Percentiles rank a stretch among this genome's conserved stretches.
Evolutionary conservation across 306 rosid species (phyloP).

Genomic region (Sphenostylis stenocarpa): DNA sequence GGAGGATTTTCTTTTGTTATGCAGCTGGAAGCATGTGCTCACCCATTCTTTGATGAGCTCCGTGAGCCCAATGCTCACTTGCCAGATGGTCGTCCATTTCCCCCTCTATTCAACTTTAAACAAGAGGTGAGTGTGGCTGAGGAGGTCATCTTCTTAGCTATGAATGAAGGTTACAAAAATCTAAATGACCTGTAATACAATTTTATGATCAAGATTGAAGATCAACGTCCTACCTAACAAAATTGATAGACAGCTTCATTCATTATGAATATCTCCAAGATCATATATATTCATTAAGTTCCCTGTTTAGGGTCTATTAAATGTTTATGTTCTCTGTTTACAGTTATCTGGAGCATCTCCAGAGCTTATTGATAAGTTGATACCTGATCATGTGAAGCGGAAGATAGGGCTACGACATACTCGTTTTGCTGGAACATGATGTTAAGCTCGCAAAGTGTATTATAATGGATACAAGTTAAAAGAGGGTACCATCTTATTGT

Average conservation of each 20-base stretch:
- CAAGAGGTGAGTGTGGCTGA: slow-evolving; percentile 59
- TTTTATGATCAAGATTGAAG: slow-evolving; percentile 6
- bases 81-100: slow-evolving; percentile 68
- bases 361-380: slow-evolving; percentile 66
- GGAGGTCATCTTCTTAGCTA: background rate
- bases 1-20: slow-evolving; percentile 30
- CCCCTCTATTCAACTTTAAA: slow-evolving; percentile 73
- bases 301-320: background rate
- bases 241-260: background rate
- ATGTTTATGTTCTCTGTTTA: slow-evolving; percentile 14
- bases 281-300: background rate
- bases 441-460: slow-evolving; percentile 34
- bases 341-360: slow-evolving; percentile 68
- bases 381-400: slow-evolving; percentile 77
- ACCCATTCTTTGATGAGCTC: slow-evolving; percentile 83
- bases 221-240: background rate
- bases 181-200: background rate
- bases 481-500: slow-evolving; percentile 25
- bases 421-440: slow-evolving; percentile 56
- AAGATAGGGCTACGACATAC: slow-evolving; percentile 51
- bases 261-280: background rate
- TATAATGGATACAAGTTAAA: slow-evolving; percentile 43
- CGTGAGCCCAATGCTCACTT: slow-evolving; percentile 69
- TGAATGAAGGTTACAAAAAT: background rate
- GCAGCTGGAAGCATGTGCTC: slow-evolving; percentile 87